Base-by-base conservation (phyloP, 2,329 filamentous ascomycete species). In the Emmonsia crescens region DNA sequence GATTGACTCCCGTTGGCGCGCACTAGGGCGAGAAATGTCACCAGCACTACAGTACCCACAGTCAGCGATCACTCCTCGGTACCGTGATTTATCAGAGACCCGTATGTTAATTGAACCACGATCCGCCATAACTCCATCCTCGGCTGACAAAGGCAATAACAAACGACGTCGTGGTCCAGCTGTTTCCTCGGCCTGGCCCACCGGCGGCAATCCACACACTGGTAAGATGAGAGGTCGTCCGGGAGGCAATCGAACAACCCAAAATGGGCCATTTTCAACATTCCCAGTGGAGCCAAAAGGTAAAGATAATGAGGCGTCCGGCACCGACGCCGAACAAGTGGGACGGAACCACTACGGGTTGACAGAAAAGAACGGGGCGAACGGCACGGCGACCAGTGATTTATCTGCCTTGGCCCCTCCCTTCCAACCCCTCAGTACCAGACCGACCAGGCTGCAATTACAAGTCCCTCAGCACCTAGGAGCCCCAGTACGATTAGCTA, bases 171-270 rank as follows among this genome's bases (percentile, higher is more conserved):
- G 95, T 71, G 91, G 91, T 0, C 89, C 91, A 0, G 91, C 89
- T 6, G 90, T 96, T 0, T 96, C 91, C 0, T 96, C 91, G 10
- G 92, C 92, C 0, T 96, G 92, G 92, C 85, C 88, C 61, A 85
- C 85, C 65, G 84, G 82, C 62, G 83, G 83, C 19, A 79, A 81
- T 46, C 79, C 85, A 14, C 77, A 83, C 1, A 83, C 81, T 4
- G 86, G 87, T 1, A 95, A 92, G 72, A 80, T 88, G 16, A 81
- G 91, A 66, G 91, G 92, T 6, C 81, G 92, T 63, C 92, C 92
- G 49, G 89, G 90, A 0, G 88, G 86, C 61, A 89, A 87, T 67
- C 82, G 85, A 31, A 82, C 80, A n/a, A 80, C 81, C 0, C 80
- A 83, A 16, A 85, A 89, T 65, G 85, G 85, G 0, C 85, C 87